Evolutionary conservation across 2,329 filamentous ascomycete genomes (phyloP).

Genomic region (Phaeosphaeriaceae sp.): DNA sequence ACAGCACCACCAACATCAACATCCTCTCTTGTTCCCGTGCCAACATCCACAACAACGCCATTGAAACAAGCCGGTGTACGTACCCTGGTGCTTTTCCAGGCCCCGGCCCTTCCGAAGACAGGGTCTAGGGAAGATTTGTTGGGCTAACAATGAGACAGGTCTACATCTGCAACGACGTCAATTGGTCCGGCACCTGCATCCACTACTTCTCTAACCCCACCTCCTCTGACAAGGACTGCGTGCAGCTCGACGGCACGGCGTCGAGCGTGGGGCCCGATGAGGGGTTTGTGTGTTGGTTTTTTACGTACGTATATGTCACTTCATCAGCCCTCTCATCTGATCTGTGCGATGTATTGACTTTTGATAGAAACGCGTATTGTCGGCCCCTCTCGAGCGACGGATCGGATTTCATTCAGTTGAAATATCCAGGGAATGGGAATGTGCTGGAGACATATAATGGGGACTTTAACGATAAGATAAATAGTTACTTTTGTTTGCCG

Average conservation of each 20-base stretch:
- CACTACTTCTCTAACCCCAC: constrained; percentile 18
- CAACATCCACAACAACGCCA: background rate
- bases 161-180: constrained; percentile 31
- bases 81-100: background rate
- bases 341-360: background rate
- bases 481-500: constrained; percentile 21
- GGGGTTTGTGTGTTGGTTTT: constrained; percentile 36
- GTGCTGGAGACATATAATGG: constrained; percentile 22
- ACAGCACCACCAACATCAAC: background rate
- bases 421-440: constrained; percentile 21
- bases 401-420: constrained; percentile 13
- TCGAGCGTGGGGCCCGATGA: constrained; percentile 29
- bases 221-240: constrained; percentile 21
- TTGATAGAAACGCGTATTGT: constrained; percentile 25
- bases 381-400: constrained; percentile 12
- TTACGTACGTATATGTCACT: constrained; percentile 36
- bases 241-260: constrained; percentile 19
- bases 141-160: constrained; percentile 26
- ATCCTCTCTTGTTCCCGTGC: background rate
- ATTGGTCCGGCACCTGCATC: constrained; percentile 31
- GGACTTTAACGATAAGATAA: constrained; percentile 25
- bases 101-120: no score
- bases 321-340: no score
- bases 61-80: constrained; percentile 3
- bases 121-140: no score